Conservation (phyloP, 345 rosid species). For the Citropsis articulata region DNA sequence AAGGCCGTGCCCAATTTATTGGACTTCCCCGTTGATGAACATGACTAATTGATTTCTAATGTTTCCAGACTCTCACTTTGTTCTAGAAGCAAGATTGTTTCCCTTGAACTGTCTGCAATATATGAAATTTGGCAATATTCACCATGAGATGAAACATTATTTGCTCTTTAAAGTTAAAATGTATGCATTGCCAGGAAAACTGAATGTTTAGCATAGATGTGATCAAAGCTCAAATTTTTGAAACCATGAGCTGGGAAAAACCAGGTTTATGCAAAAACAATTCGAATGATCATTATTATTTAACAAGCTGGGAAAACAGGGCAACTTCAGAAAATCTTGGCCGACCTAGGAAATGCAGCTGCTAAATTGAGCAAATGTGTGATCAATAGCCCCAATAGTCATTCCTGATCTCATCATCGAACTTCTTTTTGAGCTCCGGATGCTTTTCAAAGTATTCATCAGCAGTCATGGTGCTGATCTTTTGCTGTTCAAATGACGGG, state of each 20-base stretch:
- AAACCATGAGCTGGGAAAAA: constrained; percentile 7
- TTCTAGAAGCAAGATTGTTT: neutral
- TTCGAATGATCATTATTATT: constrained; percentile 3
- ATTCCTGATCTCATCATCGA: constrained; percentile 94
- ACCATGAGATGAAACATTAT: neutral
- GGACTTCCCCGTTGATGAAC: no score
- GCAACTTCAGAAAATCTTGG: neutral
- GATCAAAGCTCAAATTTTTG: constrained; percentile 4
- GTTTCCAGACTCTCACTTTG: neutral
- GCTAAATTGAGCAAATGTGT: constrained; percentile 14
- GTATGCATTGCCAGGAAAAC: constrained; percentile 4
- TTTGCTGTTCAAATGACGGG: constrained; percentile 49
- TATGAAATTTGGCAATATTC: neutral
- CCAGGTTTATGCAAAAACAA: neutral
- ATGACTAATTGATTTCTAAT: neutral
- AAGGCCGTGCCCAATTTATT: no score
- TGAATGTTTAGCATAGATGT: neutral
- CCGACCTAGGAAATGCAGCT: neutral
- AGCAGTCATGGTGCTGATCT: constrained; percentile 97
- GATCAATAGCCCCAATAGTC: constrained; percentile 87
- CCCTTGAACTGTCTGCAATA: neutral
- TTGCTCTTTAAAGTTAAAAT: neutral
- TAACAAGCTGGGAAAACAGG: constrained; percentile 10
- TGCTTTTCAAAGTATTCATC: constrained; percentile 95
- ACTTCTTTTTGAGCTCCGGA: constrained; percentile 92